Evolutionary conservation across 345 rosid genomes (phyloP).

Genomic region (Citrus inodora): DNA sequence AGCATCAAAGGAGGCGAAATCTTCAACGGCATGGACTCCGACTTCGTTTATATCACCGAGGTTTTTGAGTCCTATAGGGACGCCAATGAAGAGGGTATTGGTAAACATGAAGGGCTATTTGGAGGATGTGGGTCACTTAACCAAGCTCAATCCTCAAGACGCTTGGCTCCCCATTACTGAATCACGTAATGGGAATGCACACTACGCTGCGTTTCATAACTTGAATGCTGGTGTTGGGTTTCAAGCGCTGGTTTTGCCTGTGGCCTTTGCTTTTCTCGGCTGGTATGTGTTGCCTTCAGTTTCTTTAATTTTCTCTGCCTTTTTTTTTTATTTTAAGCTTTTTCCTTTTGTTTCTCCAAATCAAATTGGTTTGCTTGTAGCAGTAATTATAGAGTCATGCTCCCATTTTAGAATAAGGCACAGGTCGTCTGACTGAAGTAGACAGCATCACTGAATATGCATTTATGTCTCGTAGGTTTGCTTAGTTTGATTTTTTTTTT

Average conservation of each 20-base stretch:
- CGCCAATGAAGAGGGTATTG: conserved; percentile 96
- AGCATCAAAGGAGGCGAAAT: conserved; percentile 52
- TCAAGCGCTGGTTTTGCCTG: conserved; percentile 91
- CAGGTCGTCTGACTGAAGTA: too few relatives aligned
- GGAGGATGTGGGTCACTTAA: conserved; percentile 92
- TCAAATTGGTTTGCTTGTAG: not conserved
- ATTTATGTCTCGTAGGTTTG: not conserved
- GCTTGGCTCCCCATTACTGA: conserved; percentile 99
- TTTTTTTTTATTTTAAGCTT: not conserved
- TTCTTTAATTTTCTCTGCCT: not conserved
- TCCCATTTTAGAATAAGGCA: not conserved
- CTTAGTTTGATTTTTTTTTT: not conserved
- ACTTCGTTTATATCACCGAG: conserved; percentile 93
- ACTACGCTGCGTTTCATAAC: conserved; percentile 96
- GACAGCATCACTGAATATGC: not conserved
- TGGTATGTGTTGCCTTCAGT: conserved; percentile 42
- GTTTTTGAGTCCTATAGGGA: conserved; percentile 92
- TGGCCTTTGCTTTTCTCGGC: conserved; percentile 94
- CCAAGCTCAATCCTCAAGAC: conserved; percentile 95
- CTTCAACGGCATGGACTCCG: conserved; percentile 92
- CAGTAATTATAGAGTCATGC: not conserved
- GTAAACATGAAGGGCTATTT: conserved; percentile 89
- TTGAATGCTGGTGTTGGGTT: conserved; percentile 95
- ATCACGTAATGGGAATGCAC: conserved; percentile 97
- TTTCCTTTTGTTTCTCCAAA: not conserved